These are phyloP conservation scores for Neophaeococcomyces mojaviensis DNA, from an alignment of 2,329 filamentous ascomycete genomes.

Conservation along the genomic window DNA sequence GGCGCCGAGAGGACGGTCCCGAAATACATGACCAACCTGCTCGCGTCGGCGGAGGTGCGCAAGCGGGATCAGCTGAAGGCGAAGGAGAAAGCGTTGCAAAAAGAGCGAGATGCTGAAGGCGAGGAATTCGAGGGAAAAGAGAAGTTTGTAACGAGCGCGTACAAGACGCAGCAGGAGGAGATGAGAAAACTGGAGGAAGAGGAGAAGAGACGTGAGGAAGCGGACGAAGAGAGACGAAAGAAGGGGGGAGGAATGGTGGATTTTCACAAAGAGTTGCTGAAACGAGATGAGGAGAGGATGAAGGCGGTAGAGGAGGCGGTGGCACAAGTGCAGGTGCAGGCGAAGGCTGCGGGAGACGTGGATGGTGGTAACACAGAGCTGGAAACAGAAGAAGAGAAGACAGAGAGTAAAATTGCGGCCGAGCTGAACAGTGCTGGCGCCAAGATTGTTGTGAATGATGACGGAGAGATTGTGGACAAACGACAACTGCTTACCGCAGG, in stretches of 20 bases:
- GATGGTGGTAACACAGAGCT: conserved; percentile 10
- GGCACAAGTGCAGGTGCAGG: conserved; percentile 32
- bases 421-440: conserved; percentile 47
- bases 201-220: conserved; percentile 46
- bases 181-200: conserved; percentile 50
- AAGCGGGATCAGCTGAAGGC: conserved; percentile 58
- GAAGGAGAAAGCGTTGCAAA: conserved; percentile 52
- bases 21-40: conserved; percentile 54
- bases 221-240: conserved; percentile 44
- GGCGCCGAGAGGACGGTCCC: conserved; percentile 29
- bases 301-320: conserved; percentile 50
- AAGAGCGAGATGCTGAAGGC: conserved; percentile 58
- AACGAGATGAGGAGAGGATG: conserved; percentile 51
- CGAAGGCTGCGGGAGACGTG: conserved; percentile 29
- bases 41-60: conserved; percentile 53
- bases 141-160: conserved; percentile 59
- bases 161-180: conserved; percentile 59
- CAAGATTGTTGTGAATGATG: conserved; percentile 53
- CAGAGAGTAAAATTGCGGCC: conserved; percentile 47
- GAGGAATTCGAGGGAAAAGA: conserved; percentile 61
- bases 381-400: conserved; percentile 31
- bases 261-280: conserved; percentile 55
- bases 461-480: conserved; percentile 58
- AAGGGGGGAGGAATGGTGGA: conserved; percentile 45
- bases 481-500: conserved; percentile 55